Conservation (phyloP, 1,284 basidiomycete species). For the Trametes hirsuta region DNA sequence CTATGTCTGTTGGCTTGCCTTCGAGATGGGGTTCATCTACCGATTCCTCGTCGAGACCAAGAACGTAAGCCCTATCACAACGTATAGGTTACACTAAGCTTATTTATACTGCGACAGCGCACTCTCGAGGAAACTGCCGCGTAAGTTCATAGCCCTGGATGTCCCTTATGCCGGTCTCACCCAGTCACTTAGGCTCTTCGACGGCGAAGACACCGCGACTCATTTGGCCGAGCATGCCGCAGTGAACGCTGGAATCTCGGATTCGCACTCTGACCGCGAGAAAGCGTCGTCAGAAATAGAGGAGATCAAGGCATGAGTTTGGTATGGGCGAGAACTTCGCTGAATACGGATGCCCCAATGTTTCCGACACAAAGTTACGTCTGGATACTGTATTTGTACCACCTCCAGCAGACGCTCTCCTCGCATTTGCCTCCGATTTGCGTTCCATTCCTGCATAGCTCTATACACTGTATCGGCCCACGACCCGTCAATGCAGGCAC, state of each 20-base stretch:
- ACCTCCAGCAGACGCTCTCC: background rate
- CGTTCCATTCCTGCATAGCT: background rate
- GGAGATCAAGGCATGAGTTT: constrained; percentile 21
- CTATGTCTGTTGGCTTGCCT: constrained; percentile 40
- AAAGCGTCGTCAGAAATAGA: constrained; percentile 31
- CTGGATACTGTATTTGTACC: constrained; percentile 8
- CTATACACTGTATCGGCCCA: too few relatives aligned
- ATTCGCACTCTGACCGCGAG: constrained; percentile 28
- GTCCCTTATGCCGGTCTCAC: background rate
- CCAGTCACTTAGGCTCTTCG: constrained; percentile 30
- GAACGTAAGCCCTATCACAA: constrained; percentile 24
- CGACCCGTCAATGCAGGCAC: background rate
- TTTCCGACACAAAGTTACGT: background rate
- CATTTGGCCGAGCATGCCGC: constrained; percentile 30
- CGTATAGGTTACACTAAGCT: background rate
- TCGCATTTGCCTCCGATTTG: background rate
- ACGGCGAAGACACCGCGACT: constrained; percentile 32
- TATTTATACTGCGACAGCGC: constrained; percentile 17
- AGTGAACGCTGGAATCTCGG: constrained; percentile 27
- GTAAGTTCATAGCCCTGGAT: constrained; percentile 19
- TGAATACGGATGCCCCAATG: too few relatives aligned
- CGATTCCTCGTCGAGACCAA: constrained; percentile 53
- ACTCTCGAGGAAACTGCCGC: constrained; percentile 38
- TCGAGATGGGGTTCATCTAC: constrained; percentile 61
- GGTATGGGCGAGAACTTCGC: background rate